Percentiles rank a stretch among this genome's conserved stretches.
These are phyloP conservation scores for Yamadazyma mexicana DNA, from an alignment of 1,139 yeast species.

Conservation along the genomic window DNA sequence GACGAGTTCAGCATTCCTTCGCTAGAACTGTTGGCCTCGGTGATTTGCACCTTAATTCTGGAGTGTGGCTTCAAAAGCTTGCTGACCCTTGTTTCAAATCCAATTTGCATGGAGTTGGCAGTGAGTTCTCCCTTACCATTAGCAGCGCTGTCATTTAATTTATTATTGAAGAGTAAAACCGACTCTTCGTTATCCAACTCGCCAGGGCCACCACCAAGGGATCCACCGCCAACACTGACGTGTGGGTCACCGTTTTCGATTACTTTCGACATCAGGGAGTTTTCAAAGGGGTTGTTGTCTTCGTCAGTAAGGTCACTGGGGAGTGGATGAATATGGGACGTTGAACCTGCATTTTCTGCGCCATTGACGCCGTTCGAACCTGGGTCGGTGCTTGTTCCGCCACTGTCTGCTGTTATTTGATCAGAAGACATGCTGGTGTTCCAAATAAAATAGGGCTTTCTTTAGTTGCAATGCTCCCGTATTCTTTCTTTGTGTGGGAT, in stretches of 20 bases:
- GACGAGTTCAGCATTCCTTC: slow-evolving; percentile 63
- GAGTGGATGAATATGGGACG: background rate
- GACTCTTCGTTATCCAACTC: slow-evolving; percentile 26
- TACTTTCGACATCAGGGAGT: slow-evolving; percentile 30
- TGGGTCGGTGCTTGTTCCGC: background rate
- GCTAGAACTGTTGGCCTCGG: slow-evolving; percentile 75
- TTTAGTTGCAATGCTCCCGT: no score
- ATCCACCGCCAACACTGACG: background rate
- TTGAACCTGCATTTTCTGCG: background rate
- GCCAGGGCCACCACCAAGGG: slow-evolving; percentile 2
- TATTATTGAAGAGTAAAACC: slow-evolving; percentile 22
- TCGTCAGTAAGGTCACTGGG: slow-evolving; percentile 32
- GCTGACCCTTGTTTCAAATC: slow-evolving; percentile 40
- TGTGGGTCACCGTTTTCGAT: slow-evolving; percentile 5
- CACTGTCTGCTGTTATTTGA: background rate
- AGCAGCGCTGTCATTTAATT: background rate
- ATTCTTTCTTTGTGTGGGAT: no score
- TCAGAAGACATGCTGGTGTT: background rate
- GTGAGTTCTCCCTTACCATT: slow-evolving; percentile 6
- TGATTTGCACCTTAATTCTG: slow-evolving; percentile 51
- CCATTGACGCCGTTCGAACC: background rate
- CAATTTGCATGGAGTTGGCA: slow-evolving; percentile 33
- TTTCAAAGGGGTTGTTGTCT: slow-evolving; percentile 55
- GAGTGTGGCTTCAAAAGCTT: slow-evolving; percentile 32
- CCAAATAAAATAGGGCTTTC: no score